phyloP scores from a whole-genome alignment of 768 basidiomycete species.

The Rubroboletus satanas region DNA sequence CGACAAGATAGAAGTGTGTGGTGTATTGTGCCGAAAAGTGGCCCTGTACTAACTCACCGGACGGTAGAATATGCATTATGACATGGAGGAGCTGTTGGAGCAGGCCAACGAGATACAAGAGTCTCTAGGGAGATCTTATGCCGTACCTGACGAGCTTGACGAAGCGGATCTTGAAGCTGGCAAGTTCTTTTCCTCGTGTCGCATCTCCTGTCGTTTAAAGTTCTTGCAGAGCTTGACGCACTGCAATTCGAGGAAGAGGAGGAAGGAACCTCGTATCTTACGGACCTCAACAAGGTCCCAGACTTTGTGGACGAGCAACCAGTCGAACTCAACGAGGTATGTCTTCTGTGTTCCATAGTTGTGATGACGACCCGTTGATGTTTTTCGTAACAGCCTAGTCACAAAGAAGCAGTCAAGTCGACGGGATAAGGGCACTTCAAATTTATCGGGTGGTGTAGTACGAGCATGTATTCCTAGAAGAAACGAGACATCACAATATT shows the following conservation, averaged over 20 bases:
- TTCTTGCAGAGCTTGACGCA: conserved; percentile 79
- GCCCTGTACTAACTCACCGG: background rate
- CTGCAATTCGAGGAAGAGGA: conserved; percentile 89
- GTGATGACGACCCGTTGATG: background rate
- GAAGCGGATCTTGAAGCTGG: conserved; percentile 97
- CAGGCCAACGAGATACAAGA: conserved; percentile 99
- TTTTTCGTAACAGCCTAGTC: conserved; percentile 35
- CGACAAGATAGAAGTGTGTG: conserved; percentile 92
- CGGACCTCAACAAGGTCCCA: conserved; percentile 81
- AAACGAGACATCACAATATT: background rate
- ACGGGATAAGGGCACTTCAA: conserved; percentile 31
- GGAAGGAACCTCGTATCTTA: conserved; percentile 84
- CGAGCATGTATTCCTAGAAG: conserved; percentile 15
- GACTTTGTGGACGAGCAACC: conserved; percentile 92
- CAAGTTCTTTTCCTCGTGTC: conserved; percentile 30
- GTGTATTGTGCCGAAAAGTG: background rate
- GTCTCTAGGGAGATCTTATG: conserved; percentile 87
- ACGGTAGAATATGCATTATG: conserved; percentile 86
- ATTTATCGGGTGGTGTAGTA: conserved; percentile 3
- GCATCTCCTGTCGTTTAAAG: background rate
- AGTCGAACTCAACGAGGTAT: conserved; percentile 60
- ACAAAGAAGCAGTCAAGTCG: conserved; percentile 55
- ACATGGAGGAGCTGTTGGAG: conserved; percentile 97
- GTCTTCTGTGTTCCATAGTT: conserved; percentile 12
- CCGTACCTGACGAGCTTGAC: conserved; percentile 95